Percentiles rank a stretch among this genome's conserved stretches.
These are phyloP conservation scores for Phytophthora niederhauseri DNA, from an alignment of 352 stramenopile genomes.

Conservation along the genomic window DNA sequence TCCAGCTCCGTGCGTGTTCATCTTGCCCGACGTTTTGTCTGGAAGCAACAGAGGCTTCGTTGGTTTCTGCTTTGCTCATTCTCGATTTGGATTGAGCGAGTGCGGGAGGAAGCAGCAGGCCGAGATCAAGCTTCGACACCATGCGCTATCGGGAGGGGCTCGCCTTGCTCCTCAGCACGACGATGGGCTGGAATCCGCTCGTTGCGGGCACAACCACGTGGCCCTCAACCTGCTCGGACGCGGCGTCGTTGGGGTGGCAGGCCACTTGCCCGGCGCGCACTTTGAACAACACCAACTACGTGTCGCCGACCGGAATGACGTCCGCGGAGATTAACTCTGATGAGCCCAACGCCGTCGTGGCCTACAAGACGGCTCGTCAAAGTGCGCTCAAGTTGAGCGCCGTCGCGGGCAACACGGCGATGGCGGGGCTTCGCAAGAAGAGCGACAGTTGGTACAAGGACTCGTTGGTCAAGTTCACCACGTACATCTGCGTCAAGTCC, in stretches of 20 bases:
- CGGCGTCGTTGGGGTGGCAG: conserved; percentile 57
- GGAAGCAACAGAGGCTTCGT: background rate
- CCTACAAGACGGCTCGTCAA: conserved; percentile 71
- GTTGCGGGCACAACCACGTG: conserved; percentile 18
- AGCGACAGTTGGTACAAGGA: conserved; percentile 65
- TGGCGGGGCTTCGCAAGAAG: conserved; percentile 79
- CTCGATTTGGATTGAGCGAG: conserved; percentile 30
- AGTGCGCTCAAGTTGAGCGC: conserved; percentile 73
- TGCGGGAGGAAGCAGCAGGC: conserved; percentile 16
- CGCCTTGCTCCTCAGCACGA: conserved; percentile 24
- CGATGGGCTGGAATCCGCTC: conserved; percentile 23
- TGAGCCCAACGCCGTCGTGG: conserved; percentile 57
- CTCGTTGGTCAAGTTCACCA: conserved; percentile 70
- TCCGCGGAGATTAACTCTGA: conserved; percentile 66
- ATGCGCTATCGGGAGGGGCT: conserved; percentile 34
- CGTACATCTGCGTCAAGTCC: conserved; percentile 73
- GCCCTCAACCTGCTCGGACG: conserved; percentile 56
- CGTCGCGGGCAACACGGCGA: conserved; percentile 61
- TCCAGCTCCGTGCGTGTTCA: conserved; percentile 12
- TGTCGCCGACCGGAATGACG: conserved; percentile 60
- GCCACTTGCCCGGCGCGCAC: conserved; percentile 63
- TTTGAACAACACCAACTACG: conserved; percentile 55
- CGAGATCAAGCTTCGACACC: conserved; percentile 15
- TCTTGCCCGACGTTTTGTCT: conserved; percentile 20
- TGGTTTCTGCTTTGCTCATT: conserved; percentile 29